Base-by-base conservation (phyloP, 257 asterid species). In the Lycium barbarum region DNA sequence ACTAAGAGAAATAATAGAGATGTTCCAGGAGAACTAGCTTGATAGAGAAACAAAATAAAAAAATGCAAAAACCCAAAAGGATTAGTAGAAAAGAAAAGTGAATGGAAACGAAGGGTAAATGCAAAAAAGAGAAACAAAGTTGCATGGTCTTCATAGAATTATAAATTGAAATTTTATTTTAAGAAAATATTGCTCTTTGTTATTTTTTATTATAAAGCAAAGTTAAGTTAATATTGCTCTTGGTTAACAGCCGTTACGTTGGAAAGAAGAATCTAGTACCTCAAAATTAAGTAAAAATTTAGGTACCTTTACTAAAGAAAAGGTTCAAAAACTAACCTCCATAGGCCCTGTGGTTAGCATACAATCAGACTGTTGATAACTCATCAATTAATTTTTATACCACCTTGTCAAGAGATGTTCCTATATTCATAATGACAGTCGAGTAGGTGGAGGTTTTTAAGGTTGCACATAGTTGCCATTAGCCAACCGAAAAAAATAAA, bases 381-480 rank as follows among this genome's bases (percentile, higher is more conserved):
- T 74, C 62, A 22, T 74, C 43, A 76, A 14, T 49, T 54, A 76
- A 76, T 76, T 18, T 6, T 6, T 26, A 13, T 26, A 51, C 81
- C 45, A 10, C 43, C 38, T 74, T 33, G 13, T 22, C 20, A 49
- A 51, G n/a, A 49, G 45, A 26, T 22, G 45, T 22, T 51, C 81
- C 81, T 26, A 49, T 47, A 22, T 76, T 76, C 45, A 76, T 76
- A 76, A 76, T 49, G n/a, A 76, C 13, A 13, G 81, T 13, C 22
- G 62, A 74, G 62, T 17, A 43, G 53, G 76, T 38, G 18, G 38
- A 45, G 55, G 80, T 45, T 72, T 67, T 73, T 73, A 20, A 47
- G 80, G 80, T 73, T 40, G 20, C 2, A 18, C 40, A 20, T 47
- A 47, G 80, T 72, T 72, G 10, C 38, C 59, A 72, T 72, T 36